Percentiles rank a stretch among this genome's conserved stretches.
Evolutionary conservation across 495 filamentous ascomycete genomes (phyloP).

Genomic region (Neurospora sublineolata): DNA sequence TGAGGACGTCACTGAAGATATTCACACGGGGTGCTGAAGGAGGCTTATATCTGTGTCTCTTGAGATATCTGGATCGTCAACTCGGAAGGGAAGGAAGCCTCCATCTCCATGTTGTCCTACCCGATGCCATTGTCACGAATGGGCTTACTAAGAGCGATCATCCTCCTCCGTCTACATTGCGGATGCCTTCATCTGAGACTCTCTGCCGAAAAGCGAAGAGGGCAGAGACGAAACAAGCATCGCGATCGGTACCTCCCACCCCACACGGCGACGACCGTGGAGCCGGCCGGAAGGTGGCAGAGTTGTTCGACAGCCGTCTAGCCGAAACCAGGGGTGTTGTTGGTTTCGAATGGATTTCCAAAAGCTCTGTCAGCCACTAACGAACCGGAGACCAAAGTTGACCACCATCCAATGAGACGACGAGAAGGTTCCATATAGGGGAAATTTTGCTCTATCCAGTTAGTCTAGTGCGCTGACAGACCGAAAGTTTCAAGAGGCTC

Average conservation of each 20-base stretch:
- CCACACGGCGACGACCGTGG: background rate
- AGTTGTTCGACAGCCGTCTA: background rate
- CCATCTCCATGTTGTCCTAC: background rate
- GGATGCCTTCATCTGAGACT: background rate
- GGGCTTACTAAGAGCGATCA: background rate
- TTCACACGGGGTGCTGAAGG: background rate
- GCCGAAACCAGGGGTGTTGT: background rate
- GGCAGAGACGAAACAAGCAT: background rate
- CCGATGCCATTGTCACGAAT: background rate
- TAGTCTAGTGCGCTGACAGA: background rate
- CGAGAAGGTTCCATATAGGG: background rate
- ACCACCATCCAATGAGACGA: background rate
- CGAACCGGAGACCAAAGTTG: background rate
- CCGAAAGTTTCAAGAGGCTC: background rate
- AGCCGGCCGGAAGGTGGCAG: background rate
- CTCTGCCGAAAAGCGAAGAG: background rate
- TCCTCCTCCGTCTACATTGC: background rate
- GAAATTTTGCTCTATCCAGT: background rate
- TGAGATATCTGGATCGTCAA: background rate
- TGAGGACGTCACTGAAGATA: background rate
- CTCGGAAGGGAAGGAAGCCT: background rate
- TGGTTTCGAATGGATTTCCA: background rate
- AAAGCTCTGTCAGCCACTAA: background rate
- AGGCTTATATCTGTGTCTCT: background rate
- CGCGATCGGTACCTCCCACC: background rate